Base-by-base conservation (phyloP, 2,329 filamentous ascomycete genomes). In the Colletotrichum coccodes region DNA sequence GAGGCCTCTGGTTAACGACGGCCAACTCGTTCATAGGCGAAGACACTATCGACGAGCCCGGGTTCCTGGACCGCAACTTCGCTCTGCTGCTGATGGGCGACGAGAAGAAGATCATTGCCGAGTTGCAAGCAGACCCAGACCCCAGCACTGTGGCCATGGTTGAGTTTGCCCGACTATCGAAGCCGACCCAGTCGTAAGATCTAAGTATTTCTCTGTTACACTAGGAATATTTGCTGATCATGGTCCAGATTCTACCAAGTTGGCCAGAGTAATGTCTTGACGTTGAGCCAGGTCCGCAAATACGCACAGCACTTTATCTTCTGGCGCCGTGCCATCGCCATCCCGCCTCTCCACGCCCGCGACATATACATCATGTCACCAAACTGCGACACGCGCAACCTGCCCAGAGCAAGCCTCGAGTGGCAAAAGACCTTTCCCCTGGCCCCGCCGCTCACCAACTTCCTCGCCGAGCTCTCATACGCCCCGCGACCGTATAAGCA, bases 261-360 rank as follows among this genome's bases (percentile, higher is more conserved):
- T 61, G 89, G 91, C 18, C 88, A 91, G 72, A 89, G 87, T 72
- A 89, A 92, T 59, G 88, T 91, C 23, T 91, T 98, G 60, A 90
- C 92, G 4, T 86, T 96, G 1, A 86, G 89, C 36, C 93, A 97
- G 73, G 92, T 98, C 71, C 92, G 95, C 71, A 91, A 94, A 73
- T 93, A 97, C 71, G 94, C 95, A 11, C 92, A 94, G 66, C 96
- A 98, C 81, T 91, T 99, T 71, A 94, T 98, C 70, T 97, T 97
- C 81, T 98, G 95, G 95, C 91, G 96, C 28, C 92, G 95, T 65
- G 96, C 95, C 53, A 93, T 97, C 69, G 92, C 95, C 18, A 95
- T 98, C 46, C 93, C 94, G 5, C 96, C 96, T 0, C 87, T 99
- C 6, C 94, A 98, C 76, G 92, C 93, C 49, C 89, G 95, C 54